These are phyloP conservation scores for Leptoxyphium fumago DNA, from an alignment of 2,329 filamentous ascomycete genomes.

Conservation along the genomic window DNA sequence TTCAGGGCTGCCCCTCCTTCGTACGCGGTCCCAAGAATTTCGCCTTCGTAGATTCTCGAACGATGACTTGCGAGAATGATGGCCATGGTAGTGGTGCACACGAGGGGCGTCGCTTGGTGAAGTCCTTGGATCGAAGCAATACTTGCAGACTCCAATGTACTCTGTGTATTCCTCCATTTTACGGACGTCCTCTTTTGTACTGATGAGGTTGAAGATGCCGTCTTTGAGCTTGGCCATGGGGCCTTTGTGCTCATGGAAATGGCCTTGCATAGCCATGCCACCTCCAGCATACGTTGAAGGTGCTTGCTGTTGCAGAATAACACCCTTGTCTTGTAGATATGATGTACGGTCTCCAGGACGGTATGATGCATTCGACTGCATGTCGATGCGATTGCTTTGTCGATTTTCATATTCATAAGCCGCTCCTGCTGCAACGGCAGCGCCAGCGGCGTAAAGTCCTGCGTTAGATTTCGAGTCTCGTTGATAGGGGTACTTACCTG, in stretches of 20 bases:
- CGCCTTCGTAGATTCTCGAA: constrained; percentile 17
- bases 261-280: constrained; percentile 9
- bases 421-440: constrained; percentile 30
- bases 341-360: constrained; percentile 2
- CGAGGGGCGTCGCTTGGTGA: constrained; percentile 43
- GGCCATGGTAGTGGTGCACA: constrained; percentile 40
- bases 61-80: constrained; percentile 9
- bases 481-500: constrained; percentile 30
- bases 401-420: constrained; percentile 26
- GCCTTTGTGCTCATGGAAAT: constrained; percentile 37
- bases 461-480: constrained; percentile 23
- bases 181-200: constrained; percentile 41
- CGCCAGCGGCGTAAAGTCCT: constrained; percentile 31
- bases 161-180: constrained; percentile 55
- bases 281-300: constrained; percentile 12
- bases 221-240: constrained; percentile 46
- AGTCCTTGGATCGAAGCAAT: constrained; percentile 49
- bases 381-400: constrained; percentile 9
- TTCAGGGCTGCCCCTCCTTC: constrained; percentile 19
- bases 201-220: constrained; percentile 29
- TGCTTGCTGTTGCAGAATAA: constrained; percentile 10
- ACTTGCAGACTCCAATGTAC: constrained; percentile 49
- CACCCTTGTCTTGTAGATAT: constrained; percentile 3
- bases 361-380: neutral
- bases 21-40: constrained; percentile 10